Base-by-base conservation (phyloP, 495 filamentous ascomycete species). In the Parathielavia hyrcaniae region DNA sequence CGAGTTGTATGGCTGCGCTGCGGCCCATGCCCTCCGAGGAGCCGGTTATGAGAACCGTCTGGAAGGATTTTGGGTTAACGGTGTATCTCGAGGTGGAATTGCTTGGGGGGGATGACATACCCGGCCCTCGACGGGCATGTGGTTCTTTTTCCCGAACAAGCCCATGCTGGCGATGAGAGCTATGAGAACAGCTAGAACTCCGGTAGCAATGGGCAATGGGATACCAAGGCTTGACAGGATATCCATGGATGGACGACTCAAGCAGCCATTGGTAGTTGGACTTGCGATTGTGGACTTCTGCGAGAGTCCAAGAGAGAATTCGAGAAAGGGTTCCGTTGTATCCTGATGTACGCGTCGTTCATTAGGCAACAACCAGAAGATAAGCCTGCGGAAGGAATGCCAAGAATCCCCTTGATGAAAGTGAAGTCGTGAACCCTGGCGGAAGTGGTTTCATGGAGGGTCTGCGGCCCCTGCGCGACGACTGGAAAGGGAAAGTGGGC, bases 21-120 rank as follows among this genome's bases (percentile, higher is more conserved):
- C 79, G 81, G 60, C 93, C 93, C 87, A 96, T 89, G 50, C 93
- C 93, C 67, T 96, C 87, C 1, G 95, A 97, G 53, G 84, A 92
- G 40, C 93, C 93, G 13, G 93, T 98, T 53, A 98, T 77, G 22
- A 97, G 73, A 57, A 93, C 80, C 6, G 88, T 93, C 89, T 92
- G 56, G 10, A 19, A 1, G 9, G 2, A 17, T 38, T 43, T 43
- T 14, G n/a, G n/a, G 44, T 64, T 52, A 62, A 61, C 10, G n/a
- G 10, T 34, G 48, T 35, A 22, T 40, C 20, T 16, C 13, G n/a
- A 8, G 52, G 26, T 16, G 23, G 17, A 20, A 23, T 19, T 38
- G 26, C 5, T 20, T 43, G 48, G 13, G 13, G 9, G 59, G 19
- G 45, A 26, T 7, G 8, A 74, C 80, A 58, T 78, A 92, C 90